phyloP scores from a whole-genome alignment of 208 protist species.

The Trypanosoma congolense region DNA sequence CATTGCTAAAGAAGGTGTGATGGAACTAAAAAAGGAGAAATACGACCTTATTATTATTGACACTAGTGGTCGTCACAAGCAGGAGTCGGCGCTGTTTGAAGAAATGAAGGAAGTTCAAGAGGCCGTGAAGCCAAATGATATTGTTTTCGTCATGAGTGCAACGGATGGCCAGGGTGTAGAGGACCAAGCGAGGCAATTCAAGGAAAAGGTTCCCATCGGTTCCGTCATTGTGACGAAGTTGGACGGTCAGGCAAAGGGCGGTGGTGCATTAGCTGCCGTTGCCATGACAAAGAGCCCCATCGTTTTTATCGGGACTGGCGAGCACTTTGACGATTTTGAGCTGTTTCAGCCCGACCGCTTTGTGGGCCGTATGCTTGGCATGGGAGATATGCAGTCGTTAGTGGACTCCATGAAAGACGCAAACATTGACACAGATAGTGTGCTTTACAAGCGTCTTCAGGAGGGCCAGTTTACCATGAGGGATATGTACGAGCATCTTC shows the following conservation, averaged over 20 bases:
- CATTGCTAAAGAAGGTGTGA: slow-evolving; percentile 95
- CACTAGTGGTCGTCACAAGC: slow-evolving; percentile 98
- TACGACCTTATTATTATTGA: slow-evolving; percentile 99
- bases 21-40: slow-evolving; percentile 94
- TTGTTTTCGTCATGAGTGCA: slow-evolving; percentile 98
- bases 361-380: slow-evolving; percentile 92
- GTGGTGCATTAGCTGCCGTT: slow-evolving; percentile 96
- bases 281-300: slow-evolving; percentile 97
- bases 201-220: slow-evolving; percentile 92
- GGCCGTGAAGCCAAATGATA: slow-evolving; percentile 91
- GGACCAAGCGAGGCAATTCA: slow-evolving; percentile 93
- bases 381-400: slow-evolving; percentile 93
- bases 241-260: slow-evolving; percentile 98
- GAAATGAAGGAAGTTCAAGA: slow-evolving; percentile 97
- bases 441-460: slow-evolving; percentile 86
- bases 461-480: slow-evolving; percentile 93
- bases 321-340: slow-evolving; percentile 98
- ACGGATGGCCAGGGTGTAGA: slow-evolving; percentile 96
- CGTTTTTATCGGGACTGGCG: slow-evolving; percentile 97
- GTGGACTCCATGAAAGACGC: slow-evolving; percentile 91
- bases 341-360: slow-evolving; percentile 86
- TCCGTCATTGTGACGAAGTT: slow-evolving; percentile 99
- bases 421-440: slow-evolving; percentile 78
- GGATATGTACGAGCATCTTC: slow-evolving; percentile 96
- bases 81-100: slow-evolving; percentile 97